These are phyloP conservation scores for Sporothrix luriei DNA, from an alignment of 2,329 filamentous ascomycete species.

Conservation along the genomic window DNA sequence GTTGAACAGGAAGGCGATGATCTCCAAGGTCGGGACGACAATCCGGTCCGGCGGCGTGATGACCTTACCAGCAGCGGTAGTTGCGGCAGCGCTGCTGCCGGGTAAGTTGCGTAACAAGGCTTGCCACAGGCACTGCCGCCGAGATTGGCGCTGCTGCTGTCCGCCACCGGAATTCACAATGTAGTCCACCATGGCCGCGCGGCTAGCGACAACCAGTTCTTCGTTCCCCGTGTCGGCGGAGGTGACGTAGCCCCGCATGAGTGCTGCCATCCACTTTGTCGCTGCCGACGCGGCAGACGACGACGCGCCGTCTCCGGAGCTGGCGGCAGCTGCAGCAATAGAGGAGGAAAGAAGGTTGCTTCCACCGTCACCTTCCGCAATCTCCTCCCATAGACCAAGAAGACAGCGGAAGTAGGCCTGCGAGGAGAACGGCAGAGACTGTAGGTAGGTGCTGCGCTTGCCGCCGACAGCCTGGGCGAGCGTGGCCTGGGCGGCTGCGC, in stretches of 20 bases:
- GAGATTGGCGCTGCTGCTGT: slow-evolving; percentile 27
- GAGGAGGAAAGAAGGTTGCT: slow-evolving; percentile 41
- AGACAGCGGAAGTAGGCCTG: slow-evolving; percentile 60
- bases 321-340: slow-evolving; percentile 44
- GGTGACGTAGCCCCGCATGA: slow-evolving; percentile 69
- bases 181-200: slow-evolving; percentile 63
- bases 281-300: background rate
- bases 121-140: slow-evolving; percentile 33
- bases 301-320: slow-evolving; percentile 36
- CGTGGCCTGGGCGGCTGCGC: slow-evolving; percentile 64
- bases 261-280: slow-evolving; percentile 50
- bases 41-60: slow-evolving; percentile 68
- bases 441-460: slow-evolving; percentile 40
- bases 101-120: slow-evolving; percentile 60
- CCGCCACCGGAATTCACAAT: slow-evolving; percentile 46
- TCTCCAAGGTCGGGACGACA: slow-evolving; percentile 73
- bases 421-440: slow-evolving; percentile 57
- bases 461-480: slow-evolving; percentile 47
- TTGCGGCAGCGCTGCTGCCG: slow-evolving; percentile 27
- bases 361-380: slow-evolving; percentile 33
- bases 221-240: slow-evolving; percentile 80
- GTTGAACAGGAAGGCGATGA: slow-evolving; percentile 76
- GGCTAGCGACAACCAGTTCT: slow-evolving; percentile 69
- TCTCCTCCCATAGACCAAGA: slow-evolving; percentile 50
- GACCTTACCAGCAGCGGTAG: background rate